Percentiles rank a stretch among this genome's conserved stretches.
Evolutionary conservation across 306 rosid genomes (phyloP).

Genomic region (Lathyrus tuberosus): DNA sequence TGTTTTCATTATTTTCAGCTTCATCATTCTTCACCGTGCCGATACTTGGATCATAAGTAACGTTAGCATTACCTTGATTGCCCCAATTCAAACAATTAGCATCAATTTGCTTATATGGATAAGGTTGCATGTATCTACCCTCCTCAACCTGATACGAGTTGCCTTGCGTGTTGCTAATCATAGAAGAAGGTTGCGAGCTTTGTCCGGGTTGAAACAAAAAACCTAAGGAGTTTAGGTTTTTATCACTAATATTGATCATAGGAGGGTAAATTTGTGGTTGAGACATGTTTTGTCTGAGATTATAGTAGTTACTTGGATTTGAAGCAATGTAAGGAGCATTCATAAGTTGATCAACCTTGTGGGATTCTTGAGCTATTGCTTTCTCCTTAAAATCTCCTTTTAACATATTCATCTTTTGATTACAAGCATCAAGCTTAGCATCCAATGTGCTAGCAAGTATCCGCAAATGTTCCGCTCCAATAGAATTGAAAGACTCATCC

Average conservation of each 20-base stretch:
- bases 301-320: conserved; percentile 24
- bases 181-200: conserved; percentile 11
- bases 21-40: background rate
- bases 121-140: background rate
- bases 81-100: background rate
- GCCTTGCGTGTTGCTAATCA: background rate
- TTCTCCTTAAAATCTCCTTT: conserved; percentile 30
- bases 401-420: conserved; percentile 26
- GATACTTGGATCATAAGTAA: background rate
- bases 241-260: background rate
- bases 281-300: conserved; percentile 15
- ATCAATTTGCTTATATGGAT: background rate
- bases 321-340: background rate
- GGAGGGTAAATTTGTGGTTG: conserved; percentile 19
- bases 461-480: conserved; percentile 17
- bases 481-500: conserved; percentile 32
- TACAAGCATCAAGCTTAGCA: conserved; percentile 40
- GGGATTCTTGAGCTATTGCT: background rate
- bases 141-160: background rate
- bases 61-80: background rate
- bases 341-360: background rate
- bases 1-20: conserved; percentile 16
- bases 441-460: conserved; percentile 24
- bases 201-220: conserved; percentile 3
- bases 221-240: background rate